Percentiles rank a stretch among this genome's conserved stretches.
Conservation (phyloP, 805 yeast genomes). For the Candida succiphila region DNA sequence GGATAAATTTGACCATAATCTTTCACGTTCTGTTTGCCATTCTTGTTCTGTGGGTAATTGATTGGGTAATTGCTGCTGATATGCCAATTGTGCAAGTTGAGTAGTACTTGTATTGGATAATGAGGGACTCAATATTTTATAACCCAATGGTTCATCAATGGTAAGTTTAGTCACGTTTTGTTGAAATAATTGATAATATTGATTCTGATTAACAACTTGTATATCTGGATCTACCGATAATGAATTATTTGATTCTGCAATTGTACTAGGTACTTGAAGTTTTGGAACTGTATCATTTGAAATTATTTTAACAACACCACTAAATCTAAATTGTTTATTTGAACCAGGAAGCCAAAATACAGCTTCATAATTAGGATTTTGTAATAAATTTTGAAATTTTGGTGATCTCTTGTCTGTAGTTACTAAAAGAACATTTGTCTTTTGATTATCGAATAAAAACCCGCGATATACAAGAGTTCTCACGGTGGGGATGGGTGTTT, state of each 20-base stretch:
- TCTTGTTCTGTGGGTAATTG: slow-evolving; percentile 42
- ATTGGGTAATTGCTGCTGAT: not conserved
- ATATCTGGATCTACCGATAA: not conserved
- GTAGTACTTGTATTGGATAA: slow-evolving; percentile 7
- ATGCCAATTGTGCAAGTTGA: slow-evolving; percentile 6
- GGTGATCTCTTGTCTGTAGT: slow-evolving; percentile 64
- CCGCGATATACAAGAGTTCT: slow-evolving; percentile 69
- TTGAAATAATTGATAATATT: slow-evolving; percentile 6
- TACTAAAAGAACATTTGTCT: slow-evolving; percentile 57
- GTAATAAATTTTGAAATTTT: slow-evolving; percentile 43
- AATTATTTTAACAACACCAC: slow-evolving; percentile 51
- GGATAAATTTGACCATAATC: slow-evolving; percentile 57
- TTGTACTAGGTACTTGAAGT: slow-evolving; percentile 1
- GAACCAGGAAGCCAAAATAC: slow-evolving; percentile 59
- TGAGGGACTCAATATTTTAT: slow-evolving; percentile 12
- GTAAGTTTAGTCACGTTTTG: not conserved
- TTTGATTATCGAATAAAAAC: slow-evolving; percentile 59
- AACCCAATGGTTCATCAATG: slow-evolving; percentile 9
- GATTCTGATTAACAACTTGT: not conserved
- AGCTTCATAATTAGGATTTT: slow-evolving; percentile 57
- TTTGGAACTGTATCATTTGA: slow-evolving; percentile 17
- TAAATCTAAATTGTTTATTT: slow-evolving; percentile 62
- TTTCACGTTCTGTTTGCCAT: slow-evolving; percentile 53
- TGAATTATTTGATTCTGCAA: too few relatives aligned
- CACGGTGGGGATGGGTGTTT: slow-evolving; percentile 44